Conservation (phyloP, 495 filamentous ascomycete genomes). For the Xylaria telfairii region DNA sequence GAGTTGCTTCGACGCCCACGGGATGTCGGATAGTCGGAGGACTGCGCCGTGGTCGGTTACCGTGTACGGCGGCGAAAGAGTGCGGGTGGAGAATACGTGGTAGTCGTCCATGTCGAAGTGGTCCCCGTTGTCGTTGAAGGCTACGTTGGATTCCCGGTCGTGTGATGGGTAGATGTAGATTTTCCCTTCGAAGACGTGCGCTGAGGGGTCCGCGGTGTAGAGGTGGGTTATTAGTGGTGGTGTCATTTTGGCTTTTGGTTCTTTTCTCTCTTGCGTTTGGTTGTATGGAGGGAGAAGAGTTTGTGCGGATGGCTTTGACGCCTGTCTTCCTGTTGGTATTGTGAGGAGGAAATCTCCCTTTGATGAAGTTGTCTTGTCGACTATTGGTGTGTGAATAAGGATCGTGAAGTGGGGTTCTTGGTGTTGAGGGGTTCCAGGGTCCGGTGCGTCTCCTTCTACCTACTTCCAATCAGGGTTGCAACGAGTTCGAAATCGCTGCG, state of each 20-base stretch:
- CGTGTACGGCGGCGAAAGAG: slow-evolving; percentile 48
- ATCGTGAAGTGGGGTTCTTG: slow-evolving; percentile 38
- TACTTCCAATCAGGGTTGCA: not conserved
- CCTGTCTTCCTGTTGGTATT: not conserved
- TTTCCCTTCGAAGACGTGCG: slow-evolving; percentile 66
- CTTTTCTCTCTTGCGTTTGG: not conserved
- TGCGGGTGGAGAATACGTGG: slow-evolving; percentile 63
- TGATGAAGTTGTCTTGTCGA: slow-evolving; percentile 1
- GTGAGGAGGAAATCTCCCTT: not conserved
- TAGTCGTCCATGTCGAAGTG: slow-evolving; percentile 82
- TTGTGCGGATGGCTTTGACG: not conserved
- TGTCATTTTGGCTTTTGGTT: slow-evolving; percentile 40
- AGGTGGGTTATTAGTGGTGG: slow-evolving; percentile 67
- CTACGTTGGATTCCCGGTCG: slow-evolving; percentile 66
- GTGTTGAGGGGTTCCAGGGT: slow-evolving; percentile 33
- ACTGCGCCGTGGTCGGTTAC: slow-evolving; percentile 67
- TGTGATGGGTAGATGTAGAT: slow-evolving; percentile 72
- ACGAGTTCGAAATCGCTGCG: slow-evolving; percentile 4
- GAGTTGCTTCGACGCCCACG: slow-evolving; percentile 68
- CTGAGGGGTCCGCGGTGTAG: slow-evolving; percentile 74
- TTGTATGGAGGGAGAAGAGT: not conserved
- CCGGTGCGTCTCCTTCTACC: not conserved
- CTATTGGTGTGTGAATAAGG: slow-evolving; percentile 4
- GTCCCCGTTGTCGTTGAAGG: slow-evolving; percentile 79
- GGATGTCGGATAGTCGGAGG: slow-evolving; percentile 59